These are phyloP conservation scores for Piper betle DNA, from an alignment of 164 flowering plant genomes.

Conservation along the genomic window DNA sequence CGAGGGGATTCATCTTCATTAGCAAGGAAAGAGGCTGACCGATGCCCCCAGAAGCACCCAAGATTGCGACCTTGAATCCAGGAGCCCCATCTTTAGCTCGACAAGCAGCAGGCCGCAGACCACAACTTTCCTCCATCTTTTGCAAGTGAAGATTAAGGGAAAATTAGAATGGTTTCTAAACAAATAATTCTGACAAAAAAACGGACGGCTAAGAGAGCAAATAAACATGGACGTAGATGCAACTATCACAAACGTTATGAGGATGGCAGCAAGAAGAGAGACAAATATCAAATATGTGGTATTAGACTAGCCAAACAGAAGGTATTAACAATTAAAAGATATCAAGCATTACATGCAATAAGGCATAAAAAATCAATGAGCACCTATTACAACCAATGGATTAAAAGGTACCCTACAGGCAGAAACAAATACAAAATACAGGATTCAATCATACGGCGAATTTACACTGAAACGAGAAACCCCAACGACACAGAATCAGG, in stretches of 20 bases:
- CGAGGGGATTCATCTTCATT: slow-evolving; percentile 95
- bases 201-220: too few relatives aligned
- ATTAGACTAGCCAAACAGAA: too few relatives aligned
- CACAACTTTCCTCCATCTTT: slow-evolving; percentile 44
- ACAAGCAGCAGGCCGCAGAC: slow-evolving; percentile 40
- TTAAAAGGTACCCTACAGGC: too few relatives aligned
- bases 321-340: too few relatives aligned
- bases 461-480: not conserved
- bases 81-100: slow-evolving; percentile 69
- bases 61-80: slow-evolving; percentile 83
- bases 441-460: not conserved
- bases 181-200: not conserved
- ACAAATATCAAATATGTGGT: too few relatives aligned
- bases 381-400: too few relatives aligned
- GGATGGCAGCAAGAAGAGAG: too few relatives aligned
- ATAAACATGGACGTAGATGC: too few relatives aligned
- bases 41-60: slow-evolving; percentile 97
- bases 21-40: slow-evolving; percentile 90
- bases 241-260: too few relatives aligned
- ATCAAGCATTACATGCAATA: too few relatives aligned
- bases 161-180: not conserved
- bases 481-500: not conserved
- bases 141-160: not conserved
- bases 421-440: too few relatives aligned
- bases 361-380: too few relatives aligned